phyloP scores from a whole-genome alignment of 2,329 filamentous ascomycete genomes.

The Paracamarosporium sp. region DNA sequence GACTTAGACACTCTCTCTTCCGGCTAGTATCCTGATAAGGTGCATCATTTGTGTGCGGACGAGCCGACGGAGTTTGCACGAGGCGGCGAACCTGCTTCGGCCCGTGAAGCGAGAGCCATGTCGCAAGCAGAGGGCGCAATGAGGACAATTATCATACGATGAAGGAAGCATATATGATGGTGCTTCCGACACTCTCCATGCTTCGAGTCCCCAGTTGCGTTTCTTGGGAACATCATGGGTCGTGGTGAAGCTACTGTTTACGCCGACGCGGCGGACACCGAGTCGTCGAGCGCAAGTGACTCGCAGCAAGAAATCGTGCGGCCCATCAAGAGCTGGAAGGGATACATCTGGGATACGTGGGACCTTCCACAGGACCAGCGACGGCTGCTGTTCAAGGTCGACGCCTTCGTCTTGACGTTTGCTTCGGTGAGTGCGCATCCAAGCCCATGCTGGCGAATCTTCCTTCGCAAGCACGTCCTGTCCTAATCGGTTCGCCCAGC shows the following conservation, averaged over 20 bases:
- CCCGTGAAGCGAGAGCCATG: not conserved
- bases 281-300: not conserved
- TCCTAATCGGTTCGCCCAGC: not conserved
- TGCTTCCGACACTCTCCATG: not conserved
- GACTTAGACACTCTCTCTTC: not conserved
- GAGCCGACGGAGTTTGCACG: not conserved
- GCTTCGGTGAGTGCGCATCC: not conserved
- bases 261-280: not conserved
- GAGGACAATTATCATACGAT: not conserved
- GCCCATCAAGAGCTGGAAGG: conserved; percentile 5
- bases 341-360: conserved; percentile 7
- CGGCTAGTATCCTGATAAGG: not conserved
- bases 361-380: not conserved
- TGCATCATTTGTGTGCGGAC: not conserved
- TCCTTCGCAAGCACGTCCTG: not conserved
- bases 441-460: no score
- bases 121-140: not conserved
- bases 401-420: conserved; percentile 6
- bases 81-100: not conserved
- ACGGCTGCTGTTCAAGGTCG: conserved; percentile 5
- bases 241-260: not conserved
- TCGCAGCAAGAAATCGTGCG: not conserved
- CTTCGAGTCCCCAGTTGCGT: not conserved
- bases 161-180: not conserved
- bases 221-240: not conserved